Percentiles rank a stretch among this genome's conserved stretches.
phyloP scores from a whole-genome alignment of 2,329 filamentous ascomycete genomes.

The Chrysosporium queenslandicum region DNA sequence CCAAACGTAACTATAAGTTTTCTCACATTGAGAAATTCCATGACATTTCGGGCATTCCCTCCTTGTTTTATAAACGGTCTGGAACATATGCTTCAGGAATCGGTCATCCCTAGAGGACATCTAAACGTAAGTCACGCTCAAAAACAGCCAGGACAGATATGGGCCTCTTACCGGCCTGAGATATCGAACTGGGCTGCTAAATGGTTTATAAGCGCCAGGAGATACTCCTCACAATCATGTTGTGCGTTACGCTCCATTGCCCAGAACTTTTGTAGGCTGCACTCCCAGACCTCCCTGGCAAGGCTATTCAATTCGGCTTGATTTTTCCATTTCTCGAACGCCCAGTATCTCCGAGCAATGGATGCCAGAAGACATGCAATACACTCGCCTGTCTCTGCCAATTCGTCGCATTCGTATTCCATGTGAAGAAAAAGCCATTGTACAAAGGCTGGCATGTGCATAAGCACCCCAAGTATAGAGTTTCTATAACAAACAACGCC shows the following conservation, averaged over 20 bases:
- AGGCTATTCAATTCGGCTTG: not conserved
- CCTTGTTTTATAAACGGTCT: slow-evolving; percentile 3
- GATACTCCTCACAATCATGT: slow-evolving; percentile 15
- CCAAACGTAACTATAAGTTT: not conserved
- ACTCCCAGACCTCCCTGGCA: slow-evolving; percentile 2
- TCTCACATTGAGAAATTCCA: no score
- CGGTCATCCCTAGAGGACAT: not conserved
- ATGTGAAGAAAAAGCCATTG: slow-evolving; percentile 14
- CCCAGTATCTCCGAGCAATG: slow-evolving; percentile 12
- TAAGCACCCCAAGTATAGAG: slow-evolving; percentile 9
- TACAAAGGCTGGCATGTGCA: slow-evolving; percentile 15
- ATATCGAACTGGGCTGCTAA: not conserved
- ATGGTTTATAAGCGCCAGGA: slow-evolving; percentile 6
- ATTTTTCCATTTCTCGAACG: not conserved
- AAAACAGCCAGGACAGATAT: not conserved
- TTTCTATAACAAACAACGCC: slow-evolving; percentile 16
- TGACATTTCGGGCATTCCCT: slow-evolving; percentile 12
- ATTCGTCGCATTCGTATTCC: not conserved
- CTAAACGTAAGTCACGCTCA: not conserved
- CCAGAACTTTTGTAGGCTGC: slow-evolving; percentile 7
- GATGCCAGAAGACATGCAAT: slow-evolving; percentile 9
- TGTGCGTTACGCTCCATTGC: not conserved
- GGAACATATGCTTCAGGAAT: slow-evolving; percentile 12
- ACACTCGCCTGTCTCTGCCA: not conserved
- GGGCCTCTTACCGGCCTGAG: not conserved